Evolutionary conservation across 805 yeast species (phyloP).

Genomic region (Candida insectorum): DNA sequence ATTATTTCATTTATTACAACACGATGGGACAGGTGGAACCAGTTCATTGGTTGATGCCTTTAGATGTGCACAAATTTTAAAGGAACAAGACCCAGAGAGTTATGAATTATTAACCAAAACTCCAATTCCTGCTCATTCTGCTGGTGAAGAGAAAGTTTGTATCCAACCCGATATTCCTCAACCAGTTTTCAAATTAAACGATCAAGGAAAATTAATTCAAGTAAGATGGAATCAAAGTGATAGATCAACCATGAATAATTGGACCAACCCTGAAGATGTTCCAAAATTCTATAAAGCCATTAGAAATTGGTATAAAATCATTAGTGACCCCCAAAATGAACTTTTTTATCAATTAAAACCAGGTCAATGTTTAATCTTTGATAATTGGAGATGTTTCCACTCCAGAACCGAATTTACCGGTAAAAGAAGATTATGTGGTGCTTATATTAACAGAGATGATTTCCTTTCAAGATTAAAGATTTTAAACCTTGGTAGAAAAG

Average conservation of each 20-base stretch:
- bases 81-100: constrained; percentile 45
- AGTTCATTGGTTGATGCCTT: constrained; percentile 68
- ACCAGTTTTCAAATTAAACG: constrained; percentile 57
- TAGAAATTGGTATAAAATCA: constrained; percentile 52
- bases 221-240: constrained; percentile 73
- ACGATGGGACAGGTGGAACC: constrained; percentile 66
- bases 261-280: constrained; percentile 47
- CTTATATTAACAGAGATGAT: constrained; percentile 67
- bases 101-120: constrained; percentile 47
- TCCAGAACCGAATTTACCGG: constrained; percentile 67
- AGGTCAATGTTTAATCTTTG: constrained; percentile 64
- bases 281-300: constrained; percentile 57
- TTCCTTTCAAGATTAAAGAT: constrained; percentile 45
- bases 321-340: constrained; percentile 49
- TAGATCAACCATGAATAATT: constrained; percentile 54
- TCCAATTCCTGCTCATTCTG: constrained; percentile 68
- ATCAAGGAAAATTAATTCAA: constrained; percentile 52
- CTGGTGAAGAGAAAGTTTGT: constrained; percentile 63
- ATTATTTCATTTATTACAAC: constrained; percentile 60
- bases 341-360: constrained; percentile 55
- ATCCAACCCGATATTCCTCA: constrained; percentile 55
- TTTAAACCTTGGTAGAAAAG: constrained; percentile 45
- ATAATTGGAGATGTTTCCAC: constrained; percentile 72
- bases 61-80: constrained; percentile 51
- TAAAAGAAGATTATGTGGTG: constrained; percentile 68